Base-by-base conservation (phyloP, 2,329 filamentous ascomycete genomes). In the Fusarium circinatum region DNA sequence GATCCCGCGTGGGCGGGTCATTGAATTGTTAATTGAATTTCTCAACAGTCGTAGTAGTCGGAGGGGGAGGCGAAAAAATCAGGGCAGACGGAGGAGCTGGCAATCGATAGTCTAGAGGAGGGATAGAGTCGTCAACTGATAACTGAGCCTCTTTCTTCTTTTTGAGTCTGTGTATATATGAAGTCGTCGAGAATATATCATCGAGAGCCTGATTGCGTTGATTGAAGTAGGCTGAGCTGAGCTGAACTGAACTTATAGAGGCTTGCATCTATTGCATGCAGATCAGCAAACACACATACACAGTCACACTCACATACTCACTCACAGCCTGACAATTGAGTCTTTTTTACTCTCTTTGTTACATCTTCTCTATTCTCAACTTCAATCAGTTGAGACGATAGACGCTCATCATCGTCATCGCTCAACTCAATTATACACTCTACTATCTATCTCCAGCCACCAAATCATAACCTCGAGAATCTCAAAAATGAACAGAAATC, bases 401-500 rank as follows among this genome's bases (percentile, higher is more conserved):
- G 62, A 34, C 51, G 18, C 44, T 57, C 13, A 56, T n/a, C 65
- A 54, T 58, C 44, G 48, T 68, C 48, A 41, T 64, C 52, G 34
- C 32, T 34, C 48, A 55, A 49, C 47, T 65, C 26, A 30, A 61
- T 44, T 28, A 45, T 32, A 62, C 28, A 62, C 20, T 20, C 22
- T 36, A 49, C 30, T 34, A 54, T 30, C 48, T 34, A 54, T 30
- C 36, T 1, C 12, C 36, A 62, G 30, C 48, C 58, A 36, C 49
- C 38, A 56, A 68, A 39, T n/a, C 12, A 48, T 36, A 22, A 22
- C 38, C 22, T 4, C 36, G 24, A 41, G 52, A 54, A 36, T 52
- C 34, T 26, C 41, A 34, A 68, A 39, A 48, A 78, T 78, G 76
- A 71, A 54, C 30, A 70, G 68, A 71, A 73, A 69, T 39, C 71